These are phyloP conservation scores for Zangia roseola DNA, from an alignment of 768 basidiomycete genomes.

Conservation along the genomic window DNA sequence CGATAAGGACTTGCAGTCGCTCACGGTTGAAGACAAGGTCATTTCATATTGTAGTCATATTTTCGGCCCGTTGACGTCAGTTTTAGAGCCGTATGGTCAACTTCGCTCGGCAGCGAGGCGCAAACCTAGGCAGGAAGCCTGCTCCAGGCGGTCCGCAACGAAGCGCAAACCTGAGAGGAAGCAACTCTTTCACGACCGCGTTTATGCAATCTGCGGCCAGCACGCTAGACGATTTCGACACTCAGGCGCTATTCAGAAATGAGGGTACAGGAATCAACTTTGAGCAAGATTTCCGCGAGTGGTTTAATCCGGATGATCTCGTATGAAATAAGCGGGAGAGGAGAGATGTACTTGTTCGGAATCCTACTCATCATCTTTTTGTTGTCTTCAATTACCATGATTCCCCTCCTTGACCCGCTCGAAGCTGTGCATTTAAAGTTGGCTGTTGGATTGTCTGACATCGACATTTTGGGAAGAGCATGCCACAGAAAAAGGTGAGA, in stretches of 20 bases:
- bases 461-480: too few relatives aligned
- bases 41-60: constrained; percentile 6
- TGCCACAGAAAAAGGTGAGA: too few relatives aligned
- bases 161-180: constrained; percentile 19
- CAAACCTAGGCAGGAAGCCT: constrained; percentile 24
- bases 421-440: too few relatives aligned
- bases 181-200: constrained; percentile 30
- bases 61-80: constrained; percentile 11
- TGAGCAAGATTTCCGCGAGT: constrained; percentile 73
- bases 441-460: too few relatives aligned
- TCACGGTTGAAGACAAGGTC: constrained; percentile 65
- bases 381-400: constrained; percentile 9
- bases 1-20: constrained; percentile 44
- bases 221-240: constrained; percentile 40
- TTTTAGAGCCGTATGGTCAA: constrained; percentile 38
- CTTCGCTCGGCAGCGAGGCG: constrained; percentile 23
- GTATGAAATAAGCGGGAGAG: constrained; percentile 21
- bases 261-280: constrained; percentile 55
- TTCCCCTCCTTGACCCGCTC: not conserved
- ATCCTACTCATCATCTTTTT: too few relatives aligned
- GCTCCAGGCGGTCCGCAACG: constrained; percentile 31
- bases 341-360: constrained; percentile 9
- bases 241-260: constrained; percentile 39
- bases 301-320: constrained; percentile 60
- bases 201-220: constrained; percentile 46